Base-by-base conservation (phyloP, 805 yeast genomes). In the Sungouiella blattae region DNA sequence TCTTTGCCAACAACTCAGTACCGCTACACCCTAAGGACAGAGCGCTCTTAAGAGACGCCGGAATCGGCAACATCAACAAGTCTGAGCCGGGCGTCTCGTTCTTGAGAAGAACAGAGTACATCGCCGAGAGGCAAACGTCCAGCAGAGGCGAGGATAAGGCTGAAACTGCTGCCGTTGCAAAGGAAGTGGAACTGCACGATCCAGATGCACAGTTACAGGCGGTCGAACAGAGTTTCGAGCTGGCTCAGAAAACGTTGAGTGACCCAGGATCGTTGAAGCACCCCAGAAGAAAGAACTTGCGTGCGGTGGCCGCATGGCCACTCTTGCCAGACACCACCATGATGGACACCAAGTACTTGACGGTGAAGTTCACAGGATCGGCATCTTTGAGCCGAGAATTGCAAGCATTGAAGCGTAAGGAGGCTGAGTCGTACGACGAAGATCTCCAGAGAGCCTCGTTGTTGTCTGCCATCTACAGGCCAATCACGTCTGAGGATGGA, bases 51-150 rank as follows among this genome's bases (percentile, higher is more conserved):
- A 76, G 87, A 53, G 96, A 88, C 55, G 95, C 96, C 16, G 77
- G 75, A 3, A 69, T 73, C 16, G 67, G 72, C 14, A 61, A 58
- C 39, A 59, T 65, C 36, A 52, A 63, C 39, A 65, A 68, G 40
- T 58, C 56, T 38, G 75, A 53, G 50, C 72, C 71, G 40, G 72
- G 80, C 29, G 84, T 85, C 11, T 73, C 86, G n/a, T 89, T 91
- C 62, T 71, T 91, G 56, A 80, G 97, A 66, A 80, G 98, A 65
- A 91, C 98, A 0, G 98, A 93, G 56, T 91, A 91, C 57, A 83
- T 87, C 40, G 76, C 95, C 8, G 78, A 84, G 24, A 80, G 77
- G 33, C 71, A 71, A 35, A 37, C 52, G 11, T 35, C 61, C 11
- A 40, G 48, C 26, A 50, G 52, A 39, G 53, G 52, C 35, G 58